phyloP scores from a whole-genome alignment of 1,284 basidiomycete genomes.

The Trichosporon coremiiforme region DNA sequence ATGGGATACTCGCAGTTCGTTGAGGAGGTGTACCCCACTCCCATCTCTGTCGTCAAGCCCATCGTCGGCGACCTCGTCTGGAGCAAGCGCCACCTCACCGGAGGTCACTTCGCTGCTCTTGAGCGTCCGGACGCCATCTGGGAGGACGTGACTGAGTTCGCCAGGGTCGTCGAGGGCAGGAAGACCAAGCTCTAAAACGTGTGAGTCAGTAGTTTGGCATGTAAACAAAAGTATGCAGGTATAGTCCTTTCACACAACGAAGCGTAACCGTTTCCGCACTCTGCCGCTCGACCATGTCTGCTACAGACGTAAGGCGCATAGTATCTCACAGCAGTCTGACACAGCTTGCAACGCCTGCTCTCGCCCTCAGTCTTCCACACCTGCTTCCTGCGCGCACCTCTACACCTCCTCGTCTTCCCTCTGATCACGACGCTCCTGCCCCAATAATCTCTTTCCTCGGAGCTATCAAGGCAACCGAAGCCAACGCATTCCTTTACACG shows the following conservation, averaged over 20 bases:
- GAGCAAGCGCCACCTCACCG: slow-evolving; percentile 50
- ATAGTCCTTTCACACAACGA: neutral
- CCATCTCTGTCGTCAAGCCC: slow-evolving; percentile 48
- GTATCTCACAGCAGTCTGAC: too few relatives aligned
- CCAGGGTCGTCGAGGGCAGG: slow-evolving; percentile 35
- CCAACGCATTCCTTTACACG: too few relatives aligned
- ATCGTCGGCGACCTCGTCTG: slow-evolving; percentile 49
- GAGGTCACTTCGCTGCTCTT: slow-evolving; percentile 57
- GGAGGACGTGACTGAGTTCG: slow-evolving; percentile 47
- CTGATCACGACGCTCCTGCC: too few relatives aligned
- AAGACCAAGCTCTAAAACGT: neutral
- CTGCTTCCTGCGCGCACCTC: too few relatives aligned
- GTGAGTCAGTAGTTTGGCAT: neutral
- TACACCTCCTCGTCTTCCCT: too few relatives aligned
- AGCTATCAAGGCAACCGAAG: too few relatives aligned
- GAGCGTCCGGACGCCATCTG: slow-evolving; percentile 56
- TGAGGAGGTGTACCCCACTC: slow-evolving; percentile 53
- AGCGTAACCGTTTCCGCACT: too few relatives aligned
- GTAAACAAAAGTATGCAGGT: neutral
- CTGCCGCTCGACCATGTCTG: too few relatives aligned
- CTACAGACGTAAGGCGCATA: too few relatives aligned
- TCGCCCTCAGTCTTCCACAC: too few relatives aligned
- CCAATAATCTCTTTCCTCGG: too few relatives aligned
- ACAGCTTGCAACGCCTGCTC: too few relatives aligned
- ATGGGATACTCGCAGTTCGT: slow-evolving; percentile 56